Conservation (phyloP, 306 rosid species). For the cucumber (Cucumis sativus) region DNA sequence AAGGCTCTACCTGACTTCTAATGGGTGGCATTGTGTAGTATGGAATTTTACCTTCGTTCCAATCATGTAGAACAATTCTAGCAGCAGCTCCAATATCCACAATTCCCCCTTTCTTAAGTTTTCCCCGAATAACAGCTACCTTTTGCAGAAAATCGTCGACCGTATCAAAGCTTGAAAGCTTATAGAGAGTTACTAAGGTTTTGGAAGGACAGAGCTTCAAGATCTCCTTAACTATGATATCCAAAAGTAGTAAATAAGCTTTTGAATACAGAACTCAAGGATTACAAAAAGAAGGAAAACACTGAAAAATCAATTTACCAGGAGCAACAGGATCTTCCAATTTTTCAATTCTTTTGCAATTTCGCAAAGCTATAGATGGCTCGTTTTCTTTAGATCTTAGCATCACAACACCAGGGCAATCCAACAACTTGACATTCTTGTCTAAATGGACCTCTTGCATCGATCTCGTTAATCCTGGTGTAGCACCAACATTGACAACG, state of each 20-base stretch:
- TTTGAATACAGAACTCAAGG: neutral
- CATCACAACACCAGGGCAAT: conserved; percentile 98
- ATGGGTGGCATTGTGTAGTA: conserved; percentile 81
- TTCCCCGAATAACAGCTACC: conserved; percentile 85
- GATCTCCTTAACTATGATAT: conserved; percentile 76
- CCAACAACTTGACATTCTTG: conserved; percentile 74
- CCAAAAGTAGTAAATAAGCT: conserved; percentile 8
- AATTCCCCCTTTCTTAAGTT: conserved; percentile 83
- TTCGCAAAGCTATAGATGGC: conserved; percentile 54
- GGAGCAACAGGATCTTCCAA: conserved; percentile 78
- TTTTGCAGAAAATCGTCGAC: conserved; percentile 78
- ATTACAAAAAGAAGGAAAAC: neutral
- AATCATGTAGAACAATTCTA: conserved; percentile 81
- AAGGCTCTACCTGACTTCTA: conserved; percentile 56
- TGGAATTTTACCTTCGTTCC: conserved; percentile 96
- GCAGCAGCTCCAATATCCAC: conserved; percentile 75
- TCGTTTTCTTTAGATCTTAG: conserved; percentile 49
- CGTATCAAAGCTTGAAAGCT: conserved; percentile 64
- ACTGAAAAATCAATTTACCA: conserved; percentile 28
- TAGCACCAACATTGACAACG: conserved; percentile 74
- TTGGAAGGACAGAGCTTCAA: conserved; percentile 68
- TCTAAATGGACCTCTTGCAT: conserved; percentile 88
- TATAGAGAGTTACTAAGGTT: conserved; percentile 58
- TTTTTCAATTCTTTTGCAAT: conserved; percentile 93
- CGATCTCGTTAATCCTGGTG: conserved; percentile 85